Base-by-base conservation (phyloP, 306 rosid species). In the Dalbergia cultrata region DNA sequence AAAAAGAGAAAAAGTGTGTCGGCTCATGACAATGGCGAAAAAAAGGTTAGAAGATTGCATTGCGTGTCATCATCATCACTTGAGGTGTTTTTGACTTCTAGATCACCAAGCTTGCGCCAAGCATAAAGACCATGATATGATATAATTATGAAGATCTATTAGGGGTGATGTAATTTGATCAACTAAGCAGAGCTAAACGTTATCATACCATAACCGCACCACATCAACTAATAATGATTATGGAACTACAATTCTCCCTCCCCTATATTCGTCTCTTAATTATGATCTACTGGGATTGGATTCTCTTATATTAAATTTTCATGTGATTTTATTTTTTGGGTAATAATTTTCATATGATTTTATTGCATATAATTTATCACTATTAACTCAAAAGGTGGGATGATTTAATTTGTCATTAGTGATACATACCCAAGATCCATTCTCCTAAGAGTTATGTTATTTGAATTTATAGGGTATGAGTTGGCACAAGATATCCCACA, bases 191-290 rank as follows among this genome's bases (percentile, higher is more conserved):
- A 56, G n/a, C 67, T 63, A 57, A 35, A 75, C 84, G 43, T 69
- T 50, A 72, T 37, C 43, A 54, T 34, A 60, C 45, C 37, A 21
- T 65, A 53, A 33, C 80, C 64, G 31, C 71, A 64, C 58, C 77
- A 45, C 85, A 39, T 72, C 70, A 68, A 62, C n/a, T 75, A 8
- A 2, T 53, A 4, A 74, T 86, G 77, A 86, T 82, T 72, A 43
- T 64, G 53, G 31, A 35, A 61, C 56, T 37, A 35, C 53, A 37
- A 5, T 37, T 37, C 7, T 37, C 41, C 8, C 7, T 37, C 41
- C 41, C 41, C 41, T 37, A 6, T 49, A 0, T 47, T 0, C 43
- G n/a, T 72, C 77, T 41, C 61, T 39, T 11, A 6, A 18, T 26
- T 2, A 26, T 2, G 3, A 26, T 26, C 31, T 26, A 26, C 2